Evolutionary conservation across 495 filamentous ascomycete genomes (phyloP).

Genomic region (Tuber aestivum): DNA sequence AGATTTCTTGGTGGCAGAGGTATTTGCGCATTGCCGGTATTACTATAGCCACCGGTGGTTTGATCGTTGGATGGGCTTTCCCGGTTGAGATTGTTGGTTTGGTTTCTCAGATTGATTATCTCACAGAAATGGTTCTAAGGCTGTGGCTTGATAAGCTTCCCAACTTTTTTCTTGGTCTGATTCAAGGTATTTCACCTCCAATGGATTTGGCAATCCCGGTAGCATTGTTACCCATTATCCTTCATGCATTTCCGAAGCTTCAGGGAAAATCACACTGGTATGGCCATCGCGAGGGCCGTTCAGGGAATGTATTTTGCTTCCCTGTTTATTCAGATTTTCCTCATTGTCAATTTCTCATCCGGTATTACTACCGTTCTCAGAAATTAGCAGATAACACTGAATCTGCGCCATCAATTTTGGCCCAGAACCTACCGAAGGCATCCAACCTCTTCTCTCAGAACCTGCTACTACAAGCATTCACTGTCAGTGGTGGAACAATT

Average conservation of each 20-base stretch:
- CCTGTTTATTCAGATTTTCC: slow-evolving; percentile 89
- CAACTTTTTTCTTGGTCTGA: slow-evolving; percentile 58
- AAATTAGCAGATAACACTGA: slow-evolving; percentile 53
- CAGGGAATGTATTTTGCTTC: slow-evolving; percentile 95
- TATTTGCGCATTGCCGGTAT: slow-evolving; percentile 69
- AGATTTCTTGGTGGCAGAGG: slow-evolving; percentile 87
- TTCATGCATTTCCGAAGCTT: slow-evolving; percentile 63
- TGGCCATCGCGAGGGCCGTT: slow-evolving; percentile 69
- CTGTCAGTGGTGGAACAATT: slow-evolving; percentile 80
- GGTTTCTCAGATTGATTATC: slow-evolving; percentile 65
- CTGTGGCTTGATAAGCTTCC: slow-evolving; percentile 67
- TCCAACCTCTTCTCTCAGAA: slow-evolving; percentile 95
- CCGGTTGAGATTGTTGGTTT: slow-evolving; percentile 83
- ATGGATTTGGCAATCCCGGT: slow-evolving; percentile 72
- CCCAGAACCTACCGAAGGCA: slow-evolving; percentile 74
- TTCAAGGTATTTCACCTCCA: slow-evolving; percentile 86
- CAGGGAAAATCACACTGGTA: slow-evolving; percentile 81
- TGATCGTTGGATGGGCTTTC: slow-evolving; percentile 85
- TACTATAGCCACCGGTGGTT: slow-evolving; percentile 59
- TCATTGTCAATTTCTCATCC: slow-evolving; percentile 81
- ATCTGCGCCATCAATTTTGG: slow-evolving; percentile 64
- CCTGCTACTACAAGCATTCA: slow-evolving; percentile 89
- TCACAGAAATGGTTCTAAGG: slow-evolving; percentile 61
- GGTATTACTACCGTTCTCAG: slow-evolving; percentile 64
- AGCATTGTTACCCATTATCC: slow-evolving; percentile 68